These are phyloP conservation scores for Ogataea naganishii DNA, from an alignment of 805 yeast genomes.

Conservation along the genomic window DNA sequence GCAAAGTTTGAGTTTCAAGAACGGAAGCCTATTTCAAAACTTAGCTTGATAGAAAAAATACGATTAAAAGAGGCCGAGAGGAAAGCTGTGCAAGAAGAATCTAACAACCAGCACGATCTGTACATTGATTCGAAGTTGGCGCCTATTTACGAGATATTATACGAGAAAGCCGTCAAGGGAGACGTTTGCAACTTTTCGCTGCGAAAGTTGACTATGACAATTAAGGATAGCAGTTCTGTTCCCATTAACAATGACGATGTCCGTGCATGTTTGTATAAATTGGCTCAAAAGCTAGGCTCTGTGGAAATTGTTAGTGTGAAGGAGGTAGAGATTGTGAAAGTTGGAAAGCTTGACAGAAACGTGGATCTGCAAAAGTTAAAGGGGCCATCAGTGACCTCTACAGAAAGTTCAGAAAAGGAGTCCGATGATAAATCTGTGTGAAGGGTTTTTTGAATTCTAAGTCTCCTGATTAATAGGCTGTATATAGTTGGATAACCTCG, in stretches of 20 bases:
- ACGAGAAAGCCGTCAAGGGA: slow-evolving; percentile 13
- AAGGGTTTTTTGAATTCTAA: too few relatives aligned
- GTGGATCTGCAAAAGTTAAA: too few relatives aligned
- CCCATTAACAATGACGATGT: slow-evolving; percentile 13
- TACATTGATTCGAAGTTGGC: slow-evolving; percentile 11
- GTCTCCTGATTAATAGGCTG: too few relatives aligned
- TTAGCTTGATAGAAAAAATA: slow-evolving; percentile 31
- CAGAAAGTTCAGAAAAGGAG: too few relatives aligned
- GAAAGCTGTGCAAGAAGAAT: slow-evolving; percentile 3
- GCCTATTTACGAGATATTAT: slow-evolving; percentile 15
- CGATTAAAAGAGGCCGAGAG: slow-evolving; percentile 24
- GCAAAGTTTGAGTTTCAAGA: slow-evolving; percentile 29
- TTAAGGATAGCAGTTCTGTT: slow-evolving; percentile 12
- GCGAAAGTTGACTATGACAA: slow-evolving; percentile 8
- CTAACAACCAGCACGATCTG: slow-evolving; percentile 2
- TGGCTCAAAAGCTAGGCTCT: slow-evolving; percentile 5
- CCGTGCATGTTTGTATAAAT: slow-evolving; percentile 3
- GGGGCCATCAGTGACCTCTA: too few relatives aligned
- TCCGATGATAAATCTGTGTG: too few relatives aligned
- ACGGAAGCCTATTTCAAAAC: slow-evolving; percentile 7
- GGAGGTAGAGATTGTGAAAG: slow-evolving; percentile 10
- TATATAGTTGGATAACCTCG: too few relatives aligned
- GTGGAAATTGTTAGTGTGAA: slow-evolving; percentile 12
- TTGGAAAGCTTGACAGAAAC: slow-evolving; percentile 11
- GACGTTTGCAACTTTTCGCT: slow-evolving; percentile 7